Percentiles rank a stretch among this genome's conserved stretches.
phyloP scores from a whole-genome alignment of 2,329 filamentous ascomycete species.

The Xylaria sp. region DNA sequence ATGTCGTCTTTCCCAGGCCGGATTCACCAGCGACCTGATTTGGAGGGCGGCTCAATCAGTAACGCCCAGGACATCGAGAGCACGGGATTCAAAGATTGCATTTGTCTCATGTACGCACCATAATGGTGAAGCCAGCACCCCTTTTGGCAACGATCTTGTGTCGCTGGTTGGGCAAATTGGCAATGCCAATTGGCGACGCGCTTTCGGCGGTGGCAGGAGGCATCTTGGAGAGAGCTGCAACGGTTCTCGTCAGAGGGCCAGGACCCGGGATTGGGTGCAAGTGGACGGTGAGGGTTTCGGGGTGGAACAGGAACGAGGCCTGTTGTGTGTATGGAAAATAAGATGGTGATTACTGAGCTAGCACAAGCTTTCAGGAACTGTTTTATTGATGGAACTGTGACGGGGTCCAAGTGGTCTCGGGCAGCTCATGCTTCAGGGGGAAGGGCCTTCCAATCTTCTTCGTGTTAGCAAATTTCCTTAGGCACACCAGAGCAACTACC shows the following conservation, averaged over 20 bases:
- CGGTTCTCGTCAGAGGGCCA: conserved; percentile 32
- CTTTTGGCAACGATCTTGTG: conserved; percentile 83
- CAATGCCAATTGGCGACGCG: conserved; percentile 69
- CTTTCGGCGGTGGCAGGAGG: conserved; percentile 54
- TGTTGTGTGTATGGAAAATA: conserved; percentile 10
- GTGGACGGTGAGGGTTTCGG: conserved; percentile 34
- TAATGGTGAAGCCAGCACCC: conserved; percentile 98
- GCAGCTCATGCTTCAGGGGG: conserved; percentile 52
- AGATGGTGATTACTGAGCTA: conserved; percentile 2
- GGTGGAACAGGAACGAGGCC: conserved; percentile 13
- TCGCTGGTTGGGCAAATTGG: conserved; percentile 78
- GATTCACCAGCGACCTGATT: conserved; percentile 95
- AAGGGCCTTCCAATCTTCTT: conserved; percentile 48
- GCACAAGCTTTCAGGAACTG: conserved; percentile 25
- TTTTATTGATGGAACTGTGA: conserved; percentile 46
- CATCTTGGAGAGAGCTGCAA: conserved; percentile 57
- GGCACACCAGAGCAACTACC: conserved; percentile 43
- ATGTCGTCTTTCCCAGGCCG: conserved; percentile 98
- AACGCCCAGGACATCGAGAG: conserved; percentile 1
- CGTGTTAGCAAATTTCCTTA: conserved; percentile 54
- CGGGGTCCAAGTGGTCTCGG: conserved; percentile 44
- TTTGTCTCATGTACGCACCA: conserved; percentile 70
- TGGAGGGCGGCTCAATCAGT: conserved; percentile 12
- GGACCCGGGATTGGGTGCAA: conserved; percentile 24
- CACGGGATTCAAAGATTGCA: background rate